Base-by-base conservation (phyloP, 148 eudicot genomes). In the Rhododendron mucronatum region DNA sequence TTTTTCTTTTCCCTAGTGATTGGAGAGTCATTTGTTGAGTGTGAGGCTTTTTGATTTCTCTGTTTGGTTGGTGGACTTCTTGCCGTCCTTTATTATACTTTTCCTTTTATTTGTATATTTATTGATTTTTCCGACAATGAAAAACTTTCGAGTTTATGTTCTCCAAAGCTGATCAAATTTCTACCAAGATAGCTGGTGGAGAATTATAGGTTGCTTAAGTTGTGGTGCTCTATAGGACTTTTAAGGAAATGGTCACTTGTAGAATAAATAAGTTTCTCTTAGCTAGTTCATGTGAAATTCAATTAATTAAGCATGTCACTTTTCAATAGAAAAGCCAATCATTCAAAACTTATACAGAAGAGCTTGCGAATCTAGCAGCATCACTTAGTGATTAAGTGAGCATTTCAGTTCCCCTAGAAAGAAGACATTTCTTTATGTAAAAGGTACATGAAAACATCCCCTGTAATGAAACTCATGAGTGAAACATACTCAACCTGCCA, bases 381-480 rank as follows among this genome's bases (percentile, higher is more conserved):
- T 76, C 80, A 7, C 80, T 77, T 77, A 44, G 5, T 77, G 28
- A 48, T 33, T 33, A 33, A 33, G 63, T 20, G n/a, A 82, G n/a
- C 37, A 59, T 81, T 20, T 82, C 84, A 35, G 11, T 82, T 57
- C 84, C 50, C 55, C 23, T 57, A 57, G 26, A 82, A 82, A 57
- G 30, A 45, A 41, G 2, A 12, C 82, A 4, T 12, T 50, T n/a
- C 23, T 48, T n/a, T 48, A 9, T 14, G 65, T 75, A 16, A 75
- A 75, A 75, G 45, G 18, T 39, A 74, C 20, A 13, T 33, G 44
- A 33, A 18, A 76, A 48, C 79, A 76, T 41, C 79, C 30, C 51
- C 48, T 79, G 28, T 26, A 35, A 4, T 48, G 37, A 28, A 79
- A 23, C 37, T 79, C 82, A 79, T 5, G 14, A 77, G 50, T 75